Evolutionary conservation across 176 grass and related monocot genomes (phyloP).

Genomic region (Aegilops umbellulata): DNA sequence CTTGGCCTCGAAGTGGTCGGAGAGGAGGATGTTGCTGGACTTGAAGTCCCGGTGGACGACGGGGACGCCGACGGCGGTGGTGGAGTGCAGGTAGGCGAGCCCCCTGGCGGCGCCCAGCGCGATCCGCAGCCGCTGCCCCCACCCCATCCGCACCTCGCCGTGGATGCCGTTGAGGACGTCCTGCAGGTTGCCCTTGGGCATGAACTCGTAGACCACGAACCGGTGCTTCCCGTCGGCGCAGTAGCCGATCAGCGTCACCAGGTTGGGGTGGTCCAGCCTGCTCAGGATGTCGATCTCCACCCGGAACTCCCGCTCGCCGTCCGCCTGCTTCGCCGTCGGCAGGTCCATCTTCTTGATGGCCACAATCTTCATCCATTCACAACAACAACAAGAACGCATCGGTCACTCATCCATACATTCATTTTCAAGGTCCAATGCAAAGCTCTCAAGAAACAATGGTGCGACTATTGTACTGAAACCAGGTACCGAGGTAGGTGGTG

Average conservation of each 20-base stretch:
- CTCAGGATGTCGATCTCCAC: slow-evolving; percentile 98
- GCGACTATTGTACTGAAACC: background rate
- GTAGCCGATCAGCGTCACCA: slow-evolving; percentile 89
- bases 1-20: slow-evolving; percentile 75
- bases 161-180: slow-evolving; percentile 65
- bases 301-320: slow-evolving; percentile 92
- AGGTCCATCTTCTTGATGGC: slow-evolving; percentile 99
- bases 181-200: slow-evolving; percentile 91
- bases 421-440: background rate
- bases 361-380: slow-evolving; percentile 62
- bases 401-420: too few species aligned
- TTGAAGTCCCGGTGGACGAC: slow-evolving; percentile 99
- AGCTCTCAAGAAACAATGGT: background rate
- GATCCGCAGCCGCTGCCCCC: slow-evolving; percentile 70
- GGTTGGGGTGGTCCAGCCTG: slow-evolving; percentile 86
- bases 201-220: slow-evolving; percentile 94
- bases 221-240: slow-evolving; percentile 95
- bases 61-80: slow-evolving; percentile 74
- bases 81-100: slow-evolving; percentile 87
- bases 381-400: background rate
- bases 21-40: slow-evolving; percentile 93
- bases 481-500: background rate
- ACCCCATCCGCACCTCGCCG: slow-evolving; percentile 74
- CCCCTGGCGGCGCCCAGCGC: slow-evolving; percentile 87
- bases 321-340: slow-evolving; percentile 57